phyloP scores from a whole-genome alignment of 1,139 yeast species.

The Nakaseomyces glabratus region DNA sequence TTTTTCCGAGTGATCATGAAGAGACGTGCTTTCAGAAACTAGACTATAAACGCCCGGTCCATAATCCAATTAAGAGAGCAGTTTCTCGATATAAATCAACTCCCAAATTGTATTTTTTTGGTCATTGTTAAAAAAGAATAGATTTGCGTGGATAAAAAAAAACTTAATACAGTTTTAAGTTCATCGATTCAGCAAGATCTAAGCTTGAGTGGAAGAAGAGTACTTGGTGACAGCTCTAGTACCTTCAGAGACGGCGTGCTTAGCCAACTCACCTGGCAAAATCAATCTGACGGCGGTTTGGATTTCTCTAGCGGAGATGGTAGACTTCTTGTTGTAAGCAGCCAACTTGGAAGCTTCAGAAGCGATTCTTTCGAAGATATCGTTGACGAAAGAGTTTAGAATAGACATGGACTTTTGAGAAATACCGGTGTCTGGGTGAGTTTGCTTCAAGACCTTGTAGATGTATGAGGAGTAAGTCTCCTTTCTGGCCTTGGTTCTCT shows the following conservation, averaged over 20 bases:
- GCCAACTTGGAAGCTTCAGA: conserved; percentile 98
- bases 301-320: conserved; percentile 98
- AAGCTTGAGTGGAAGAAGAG: conserved; percentile 58
- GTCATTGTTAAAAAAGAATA: too few species aligned
- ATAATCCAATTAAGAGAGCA: background rate
- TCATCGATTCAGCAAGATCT: too few species aligned
- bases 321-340: conserved; percentile 98
- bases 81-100: background rate
- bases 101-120: too few species aligned
- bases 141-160: background rate
- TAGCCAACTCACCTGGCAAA: conserved; percentile 99
- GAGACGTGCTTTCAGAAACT: background rate
- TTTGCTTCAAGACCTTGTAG: conserved; percentile 97
- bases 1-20: background rate
- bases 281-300: conserved; percentile 99
- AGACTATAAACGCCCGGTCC: background rate
- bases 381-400: conserved; percentile 98
- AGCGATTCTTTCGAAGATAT: conserved; percentile 91
- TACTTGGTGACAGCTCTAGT: conserved; percentile 99
- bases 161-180: background rate
- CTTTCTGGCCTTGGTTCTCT: conserved; percentile 96
- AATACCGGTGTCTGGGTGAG: conserved; percentile 99
- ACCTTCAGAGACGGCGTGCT: conserved; percentile 99
- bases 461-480: conserved; percentile 98
- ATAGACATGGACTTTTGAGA: conserved; percentile 99